Evolutionary conservation across 257 asterid species (phyloP), one percentile per base, ranked within the genome.

Genomic region (Oldenlandia corymbosa): DNA sequence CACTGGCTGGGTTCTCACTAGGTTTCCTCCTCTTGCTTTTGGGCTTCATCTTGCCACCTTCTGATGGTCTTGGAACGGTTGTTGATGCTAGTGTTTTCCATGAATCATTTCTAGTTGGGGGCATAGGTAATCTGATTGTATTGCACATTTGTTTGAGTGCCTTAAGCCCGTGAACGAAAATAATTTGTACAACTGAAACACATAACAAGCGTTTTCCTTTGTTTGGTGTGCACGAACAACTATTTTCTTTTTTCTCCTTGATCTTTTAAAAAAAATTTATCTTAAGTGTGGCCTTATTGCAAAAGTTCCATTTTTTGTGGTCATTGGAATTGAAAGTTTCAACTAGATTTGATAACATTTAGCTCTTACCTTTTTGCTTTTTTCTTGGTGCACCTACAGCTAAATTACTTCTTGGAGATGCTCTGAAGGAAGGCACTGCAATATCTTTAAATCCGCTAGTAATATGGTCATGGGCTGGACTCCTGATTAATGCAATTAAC

Each of bases 401-500:
- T 65, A 92, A 92, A 86, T 85, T 92, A 61, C 84, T 89, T 71
- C 91, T 92, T 59, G 97, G 97, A 58, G 96, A 84, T 53, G 90
- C 67, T 68, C 96, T 92, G 56, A 87, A 84, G 75, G 99, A 92
- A 81, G 95, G 96, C 64, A 73, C 85, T 45, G 74, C 97, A 27
- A 51, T 92, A 72, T 81, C 97, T n/a, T 37, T 92, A 63, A 89
- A 92, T 73, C 99, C 99, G 12, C 85, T 92, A 0, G 88, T 87
- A 18, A 28, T 92, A 73, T 92, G 95, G 97, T 88, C 99, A 3
- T 87, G 96, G 96, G 90, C 91, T 54, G 99, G 97, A 47, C 96
- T 92, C 71, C 86, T 92, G 57, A 84, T 89, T 27, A 92, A 92
- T 75, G 96, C 96, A 58, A 82, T 92, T 68, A 92, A 92, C 71